These are phyloP conservation scores for Akanthomyces uredinophilus DNA, from an alignment of 2,329 filamentous ascomycete species.

Conservation along the genomic window DNA sequence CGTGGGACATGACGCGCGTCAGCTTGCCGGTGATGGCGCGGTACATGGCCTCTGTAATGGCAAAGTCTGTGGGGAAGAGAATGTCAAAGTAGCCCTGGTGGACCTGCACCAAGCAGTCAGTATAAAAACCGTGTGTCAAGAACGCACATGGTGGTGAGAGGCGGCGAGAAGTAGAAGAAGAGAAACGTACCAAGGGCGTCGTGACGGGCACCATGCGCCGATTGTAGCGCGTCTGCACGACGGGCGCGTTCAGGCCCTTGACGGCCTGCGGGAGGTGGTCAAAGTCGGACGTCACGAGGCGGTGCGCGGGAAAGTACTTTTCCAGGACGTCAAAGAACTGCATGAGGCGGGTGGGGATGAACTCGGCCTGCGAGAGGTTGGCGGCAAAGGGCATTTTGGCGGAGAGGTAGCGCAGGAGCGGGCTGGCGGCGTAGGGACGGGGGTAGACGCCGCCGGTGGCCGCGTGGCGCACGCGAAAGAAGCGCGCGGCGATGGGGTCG, in stretches of 20 bases:
- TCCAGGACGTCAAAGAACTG: slow-evolving; percentile 93
- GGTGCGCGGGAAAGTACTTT: slow-evolving; percentile 82
- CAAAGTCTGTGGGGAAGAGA: slow-evolving; percentile 94
- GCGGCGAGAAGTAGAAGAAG: too few species aligned
- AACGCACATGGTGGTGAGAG: neutral
- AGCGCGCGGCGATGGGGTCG: slow-evolving; percentile 78
- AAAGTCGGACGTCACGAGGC: slow-evolving; percentile 87
- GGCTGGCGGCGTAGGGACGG: slow-evolving; percentile 52
- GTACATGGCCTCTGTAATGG: slow-evolving; percentile 86
- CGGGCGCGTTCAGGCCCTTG: slow-evolving; percentile 81
- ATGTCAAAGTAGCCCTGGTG: slow-evolving; percentile 99
- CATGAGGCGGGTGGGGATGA: slow-evolving; percentile 91
- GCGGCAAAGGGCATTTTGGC: slow-evolving; percentile 63
- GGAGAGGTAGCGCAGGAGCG: slow-evolving; percentile 56
- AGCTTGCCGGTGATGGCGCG: slow-evolving; percentile 88
- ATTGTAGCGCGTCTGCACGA: slow-evolving; percentile 92
- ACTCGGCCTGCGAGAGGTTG: slow-evolving; percentile 80
- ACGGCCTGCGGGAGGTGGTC: slow-evolving; percentile 78
- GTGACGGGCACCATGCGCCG: slow-evolving; percentile 81
- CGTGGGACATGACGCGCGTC: slow-evolving; percentile 78
- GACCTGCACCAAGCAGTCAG: slow-evolving; percentile 49
- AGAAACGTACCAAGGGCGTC: slow-evolving; percentile 72
- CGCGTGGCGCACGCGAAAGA: slow-evolving; percentile 76
- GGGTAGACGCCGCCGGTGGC: slow-evolving; percentile 63
- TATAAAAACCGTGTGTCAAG: neutral